Conservation (phyloP, 129 eudicot species). For the Smallanthus sonchifolius region DNA sequence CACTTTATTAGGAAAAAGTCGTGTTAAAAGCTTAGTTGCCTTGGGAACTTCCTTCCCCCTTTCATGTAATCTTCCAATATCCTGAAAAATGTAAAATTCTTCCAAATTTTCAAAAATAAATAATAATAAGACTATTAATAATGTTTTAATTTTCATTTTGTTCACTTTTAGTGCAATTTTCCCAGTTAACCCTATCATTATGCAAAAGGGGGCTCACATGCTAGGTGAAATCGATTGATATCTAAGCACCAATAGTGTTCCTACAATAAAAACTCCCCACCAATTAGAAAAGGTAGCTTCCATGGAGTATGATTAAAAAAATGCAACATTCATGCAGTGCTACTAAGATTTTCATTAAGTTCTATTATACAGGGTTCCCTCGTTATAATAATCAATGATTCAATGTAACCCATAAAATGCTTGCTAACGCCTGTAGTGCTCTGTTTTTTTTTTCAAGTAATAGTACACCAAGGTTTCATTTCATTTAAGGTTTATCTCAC, state of each 20-base stretch:
- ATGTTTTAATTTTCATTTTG: background rate
- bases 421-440: background rate
- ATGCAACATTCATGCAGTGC: background rate
- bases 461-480: background rate
- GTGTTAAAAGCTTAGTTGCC: slow-evolving; percentile 63
- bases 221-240: background rate
- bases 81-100: slow-evolving; percentile 38
- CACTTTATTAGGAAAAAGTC: slow-evolving; percentile 86
- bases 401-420: background rate
- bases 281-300: background rate
- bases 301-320: background rate
- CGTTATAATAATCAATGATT: background rate
- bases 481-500: background rate
- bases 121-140: background rate
- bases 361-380: background rate
- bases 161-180: background rate
- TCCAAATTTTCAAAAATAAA: background rate
- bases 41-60: slow-evolving; percentile 68
- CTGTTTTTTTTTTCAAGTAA: background rate
- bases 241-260: background rate
- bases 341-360: background rate
- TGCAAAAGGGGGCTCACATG: background rate
- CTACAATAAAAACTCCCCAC: background rate
- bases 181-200: background rate
- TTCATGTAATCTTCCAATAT: slow-evolving; percentile 78